These are phyloP conservation scores for Ophiocordyceps camponoti-rufipedis DNA, from an alignment of 2,329 filamentous ascomycete species.

Conservation along the genomic window DNA sequence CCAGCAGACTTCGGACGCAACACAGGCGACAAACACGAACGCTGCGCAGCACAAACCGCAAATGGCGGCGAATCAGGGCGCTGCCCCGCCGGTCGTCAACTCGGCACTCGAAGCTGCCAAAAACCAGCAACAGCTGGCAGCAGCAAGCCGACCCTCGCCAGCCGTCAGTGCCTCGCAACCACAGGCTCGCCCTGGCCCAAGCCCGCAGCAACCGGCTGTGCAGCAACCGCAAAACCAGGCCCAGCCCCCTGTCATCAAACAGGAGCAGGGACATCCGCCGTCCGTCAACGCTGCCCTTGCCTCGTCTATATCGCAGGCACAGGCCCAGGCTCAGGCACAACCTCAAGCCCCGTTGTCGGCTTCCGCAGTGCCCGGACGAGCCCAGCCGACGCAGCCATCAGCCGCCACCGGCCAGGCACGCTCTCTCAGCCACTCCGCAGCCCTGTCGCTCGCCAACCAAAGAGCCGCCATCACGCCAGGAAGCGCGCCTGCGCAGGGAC, in stretches of 20 bases:
- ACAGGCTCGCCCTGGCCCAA: conserved; percentile 10
- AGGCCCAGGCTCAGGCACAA: conserved; percentile 14
- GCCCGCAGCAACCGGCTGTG: conserved; percentile 8
- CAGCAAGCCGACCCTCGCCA: conserved; percentile 11
- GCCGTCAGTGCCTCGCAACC: conserved; percentile 8
- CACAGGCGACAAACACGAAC: conserved; percentile 6
- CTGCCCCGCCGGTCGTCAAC: conserved; percentile 19
- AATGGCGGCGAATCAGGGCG: conserved; percentile 11
- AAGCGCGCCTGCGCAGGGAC: conserved; percentile 11
- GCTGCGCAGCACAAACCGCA: conserved; percentile 10
- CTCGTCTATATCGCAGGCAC: conserved; percentile 9
- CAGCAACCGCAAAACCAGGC: conserved; percentile 9
- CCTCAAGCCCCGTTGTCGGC: conserved; percentile 15
- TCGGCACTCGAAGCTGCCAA: conserved; percentile 27
- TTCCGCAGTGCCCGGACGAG: conserved; percentile 14
- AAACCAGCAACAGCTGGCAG: conserved; percentile 18
- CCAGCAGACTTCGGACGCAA: conserved; percentile 7
- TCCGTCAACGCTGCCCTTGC: conserved; percentile 30
- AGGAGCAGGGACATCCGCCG: conserved; percentile 18
- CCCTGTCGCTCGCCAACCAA: conserved; percentile 29
- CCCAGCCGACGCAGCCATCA: conserved; percentile 30
- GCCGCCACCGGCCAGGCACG: conserved; percentile 17
- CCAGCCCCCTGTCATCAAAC: conserved; percentile 7
- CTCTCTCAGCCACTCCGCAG: conserved; percentile 29
- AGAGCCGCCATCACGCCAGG: conserved; percentile 16